A percentile compares a stretch with the other conserved stretches of the same genome.
Conservation (phyloP, 2,329 filamentous ascomycete genomes). For the Phialocephala subalpina region DNA sequence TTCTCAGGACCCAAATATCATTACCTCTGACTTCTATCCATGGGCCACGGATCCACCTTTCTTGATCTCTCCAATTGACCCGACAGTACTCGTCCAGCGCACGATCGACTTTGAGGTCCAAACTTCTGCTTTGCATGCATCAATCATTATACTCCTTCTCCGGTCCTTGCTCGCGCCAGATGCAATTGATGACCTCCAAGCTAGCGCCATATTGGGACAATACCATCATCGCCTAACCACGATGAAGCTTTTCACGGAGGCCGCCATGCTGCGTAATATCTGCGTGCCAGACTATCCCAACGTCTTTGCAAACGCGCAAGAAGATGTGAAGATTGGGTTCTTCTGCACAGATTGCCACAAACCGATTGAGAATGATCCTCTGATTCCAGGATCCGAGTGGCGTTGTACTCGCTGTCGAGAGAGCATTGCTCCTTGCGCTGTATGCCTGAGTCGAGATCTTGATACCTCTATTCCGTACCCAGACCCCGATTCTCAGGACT, state of each 20-base stretch:
- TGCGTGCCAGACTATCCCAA: conserved; percentile 61
- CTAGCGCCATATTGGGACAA: conserved; percentile 63
- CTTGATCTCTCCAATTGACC: conserved; percentile 62
- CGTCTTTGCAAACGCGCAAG: conserved; percentile 62
- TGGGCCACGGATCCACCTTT: conserved; percentile 66
- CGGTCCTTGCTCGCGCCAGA: conserved; percentile 62
- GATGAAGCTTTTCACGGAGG: conserved; percentile 67
- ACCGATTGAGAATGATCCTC: conserved; percentile 52
- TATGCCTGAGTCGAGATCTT: conserved; percentile 58
- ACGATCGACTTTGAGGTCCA: conserved; percentile 64
- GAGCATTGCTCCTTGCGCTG: conserved; percentile 63
- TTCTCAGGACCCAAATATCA: conserved; percentile 46
- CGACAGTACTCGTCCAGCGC: conserved; percentile 60
- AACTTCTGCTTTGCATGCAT: conserved; percentile 64
- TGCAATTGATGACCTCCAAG: conserved; percentile 63
- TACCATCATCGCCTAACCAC: conserved; percentile 67
- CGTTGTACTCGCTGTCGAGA: conserved; percentile 66
- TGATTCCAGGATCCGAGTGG: conserved; percentile 52
- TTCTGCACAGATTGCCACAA: conserved; percentile 64
- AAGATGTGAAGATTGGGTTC: conserved; percentile 61
- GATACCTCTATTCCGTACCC: conserved; percentile 18
- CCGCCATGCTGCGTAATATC: conserved; percentile 67
- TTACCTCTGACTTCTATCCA: conserved; percentile 66
- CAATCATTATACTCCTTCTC: conserved; percentile 67
- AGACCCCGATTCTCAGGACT: background rate